Evolutionary conservation across 441 rosid species (phyloP), one percentile per base, ranked within the genome.

Genomic region (Adansonia gregorii): DNA sequence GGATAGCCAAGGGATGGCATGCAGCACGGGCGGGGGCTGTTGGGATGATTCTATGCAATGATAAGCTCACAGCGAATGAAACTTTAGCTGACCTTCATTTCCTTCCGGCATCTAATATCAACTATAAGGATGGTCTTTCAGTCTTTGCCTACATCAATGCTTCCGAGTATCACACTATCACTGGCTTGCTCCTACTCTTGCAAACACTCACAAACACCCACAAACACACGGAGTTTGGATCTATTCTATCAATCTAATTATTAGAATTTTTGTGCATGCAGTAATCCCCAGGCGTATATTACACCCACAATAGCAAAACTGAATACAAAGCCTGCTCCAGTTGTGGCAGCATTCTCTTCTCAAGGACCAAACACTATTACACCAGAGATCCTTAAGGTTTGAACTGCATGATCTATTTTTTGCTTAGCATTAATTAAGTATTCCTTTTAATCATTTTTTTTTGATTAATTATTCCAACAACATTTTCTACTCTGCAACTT

Each of bases 41-140:
- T 5, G 96, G 91, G 70, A 86, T 91, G 90, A 87, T 91, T 66
- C 86, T 92, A 22, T 86, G 84, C 82, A 90, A 89, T 61, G 56
- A 52, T 5, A 52, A 49, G 49, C 49, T 7, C 12, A 45, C 10
- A 8, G 49, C 49, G 0, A 45, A 45, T 45, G 11, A 45, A 45
- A 45, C 10, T 45, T 2, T 45, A 45, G 49, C 5, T 51, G 92
- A 90, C 78, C 83, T 86, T 63, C 92, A 87, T 81, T 39, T 87
- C 68, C 84, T 90, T 41, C 94, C 94, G 1, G 84, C 92, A n/a
- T 19, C 88, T 14, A 89, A 87, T 20, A 48, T 90, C 78, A 80
- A 55, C 9, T 89, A 85, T 20, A 39, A n/a, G 2, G 88, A 87
- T 51, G 86, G 91, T 7, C 82, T 71, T 15, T 31, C 67, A 2